Evolutionary conservation across 805 yeast genomes (phyloP), one percentile per base, ranked within the genome.

Genomic region (Saturnispora besseyi): DNA sequence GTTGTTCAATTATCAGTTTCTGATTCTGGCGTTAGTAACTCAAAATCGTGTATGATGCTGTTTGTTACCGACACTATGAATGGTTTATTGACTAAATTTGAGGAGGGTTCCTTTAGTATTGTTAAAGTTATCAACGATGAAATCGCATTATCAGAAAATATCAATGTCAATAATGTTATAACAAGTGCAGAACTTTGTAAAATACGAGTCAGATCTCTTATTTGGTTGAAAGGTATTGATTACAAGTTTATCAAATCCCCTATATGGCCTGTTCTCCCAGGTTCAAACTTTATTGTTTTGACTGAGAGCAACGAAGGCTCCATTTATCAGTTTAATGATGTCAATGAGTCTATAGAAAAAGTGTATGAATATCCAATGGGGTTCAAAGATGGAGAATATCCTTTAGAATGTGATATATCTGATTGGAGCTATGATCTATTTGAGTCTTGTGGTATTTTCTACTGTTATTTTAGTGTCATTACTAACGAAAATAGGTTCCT

Each of bases 11-110:
- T 56, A 10, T 45, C 50, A 3, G 34, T 51, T 30, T 57, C 60
- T 3, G 52, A 47, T 18, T 51, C 55, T 4, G 57, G 59, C 1
- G 46, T 55, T 13, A 51, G 53, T 24, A 21, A 41, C 8, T 45
- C 51, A 10, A 41, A 50, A 8, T 29, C 44, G 10, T 46, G 49
- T 15, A 34, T 55, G 45, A 45, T 44, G 36, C 34, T 50, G 21
- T 24, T 44, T 8, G 57, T 55, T 13, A 51, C 57, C 5, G 59
- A 56, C 38, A 33, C 53, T 4, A 15, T 49, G 18, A 56, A 56
- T 49, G 60, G 58, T 9, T 42, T 46, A 12, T 34, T 57, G 4
- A 30, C 50, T 9, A 41, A 44, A 28, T 53, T 41, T 37, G 41
- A 45, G 10, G 44, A 42, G 28, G 57, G 56, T 0, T 43, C 51